These are phyloP conservation scores for Aspergillus sparsus DNA, from an alignment of 495 filamentous ascomycete genomes.

Conservation along the genomic window DNA sequence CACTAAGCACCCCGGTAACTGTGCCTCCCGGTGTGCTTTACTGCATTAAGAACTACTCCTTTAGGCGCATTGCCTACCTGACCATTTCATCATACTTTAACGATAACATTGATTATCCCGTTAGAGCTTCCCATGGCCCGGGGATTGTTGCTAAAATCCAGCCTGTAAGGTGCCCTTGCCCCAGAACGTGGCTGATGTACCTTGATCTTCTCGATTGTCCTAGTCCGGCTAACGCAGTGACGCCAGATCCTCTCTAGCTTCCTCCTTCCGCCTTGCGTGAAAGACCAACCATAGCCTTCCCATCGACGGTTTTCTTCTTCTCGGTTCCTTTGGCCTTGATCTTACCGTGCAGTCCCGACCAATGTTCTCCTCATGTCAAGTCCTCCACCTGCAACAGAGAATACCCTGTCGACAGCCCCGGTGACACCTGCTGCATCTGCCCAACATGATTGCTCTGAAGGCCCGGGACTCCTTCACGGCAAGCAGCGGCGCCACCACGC, in stretches of 20 bases:
- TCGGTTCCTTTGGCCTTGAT: slow-evolving; percentile 34
- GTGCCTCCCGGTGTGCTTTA: slow-evolving; percentile 11
- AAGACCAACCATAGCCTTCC: slow-evolving; percentile 28
- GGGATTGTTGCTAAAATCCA: slow-evolving; percentile 21
- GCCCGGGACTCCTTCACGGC: slow-evolving; percentile 35
- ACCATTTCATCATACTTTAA: slow-evolving; percentile 16
- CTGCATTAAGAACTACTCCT: slow-evolving; percentile 7
- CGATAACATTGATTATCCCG: slow-evolving; percentile 12
- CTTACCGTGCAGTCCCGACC: slow-evolving; percentile 43
- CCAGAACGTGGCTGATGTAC: slow-evolving; percentile 36
- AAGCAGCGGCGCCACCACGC: slow-evolving; percentile 46
- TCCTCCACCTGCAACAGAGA: slow-evolving; percentile 49
- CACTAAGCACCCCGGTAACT: slow-evolving; percentile 16
- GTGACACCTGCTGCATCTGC: slow-evolving; percentile 52
- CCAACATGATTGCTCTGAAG: slow-evolving; percentile 50
- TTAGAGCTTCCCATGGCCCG: slow-evolving; percentile 11
- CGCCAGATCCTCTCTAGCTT: slow-evolving; percentile 29
- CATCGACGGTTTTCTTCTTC: slow-evolving; percentile 22
- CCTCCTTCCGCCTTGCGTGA: slow-evolving; percentile 17
- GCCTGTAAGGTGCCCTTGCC: slow-evolving; percentile 41
- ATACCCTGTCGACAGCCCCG: slow-evolving; percentile 49
- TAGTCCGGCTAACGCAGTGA: slow-evolving; percentile 23
- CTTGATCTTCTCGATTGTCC: slow-evolving; percentile 27
- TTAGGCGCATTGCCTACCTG: neutral
- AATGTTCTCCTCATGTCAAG: slow-evolving; percentile 61